Conservation (phyloP, 2,329 filamentous ascomycete species). For the Ophidiomyces ophidiicola region DNA sequence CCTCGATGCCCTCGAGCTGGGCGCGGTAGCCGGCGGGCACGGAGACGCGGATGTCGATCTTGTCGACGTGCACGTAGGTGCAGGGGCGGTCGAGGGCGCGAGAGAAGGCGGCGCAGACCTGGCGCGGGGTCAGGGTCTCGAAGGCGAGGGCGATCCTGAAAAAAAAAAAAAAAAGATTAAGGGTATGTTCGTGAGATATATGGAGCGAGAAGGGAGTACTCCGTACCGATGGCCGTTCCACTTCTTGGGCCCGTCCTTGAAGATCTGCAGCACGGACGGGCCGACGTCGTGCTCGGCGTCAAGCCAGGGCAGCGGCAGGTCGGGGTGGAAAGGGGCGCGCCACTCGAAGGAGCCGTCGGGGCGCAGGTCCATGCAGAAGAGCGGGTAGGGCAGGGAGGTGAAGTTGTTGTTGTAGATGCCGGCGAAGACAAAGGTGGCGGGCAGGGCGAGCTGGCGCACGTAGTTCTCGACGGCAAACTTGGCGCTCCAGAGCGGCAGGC, state of each 20-base stretch:
- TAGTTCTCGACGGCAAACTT: conserved; percentile 93
- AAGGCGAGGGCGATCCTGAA: conserved; percentile 75
- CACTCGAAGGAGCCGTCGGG: conserved; percentile 76
- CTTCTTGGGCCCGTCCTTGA: conserved; percentile 79
- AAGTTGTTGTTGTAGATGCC: conserved; percentile 99
- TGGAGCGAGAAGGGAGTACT: conserved; percentile 1
- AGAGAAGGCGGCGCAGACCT: conserved; percentile 71
- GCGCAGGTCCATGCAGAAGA: conserved; percentile 90
- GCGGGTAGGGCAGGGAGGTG: conserved; percentile 77
- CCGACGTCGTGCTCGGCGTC: conserved; percentile 95
- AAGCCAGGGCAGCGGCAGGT: conserved; percentile 83
- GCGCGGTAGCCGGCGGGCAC: conserved; percentile 80
- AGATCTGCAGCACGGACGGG: conserved; percentile 79
- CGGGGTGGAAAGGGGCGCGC: conserved; percentile 85
- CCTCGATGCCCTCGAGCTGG: conserved; percentile 59
- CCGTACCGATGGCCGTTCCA: conserved; percentile 65
- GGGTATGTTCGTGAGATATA: background rate
- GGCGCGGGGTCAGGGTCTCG: conserved; percentile 69
- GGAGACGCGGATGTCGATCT: conserved; percentile 69
- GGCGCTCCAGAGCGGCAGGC: conserved; percentile 76
- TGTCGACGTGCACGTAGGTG: conserved; percentile 59
- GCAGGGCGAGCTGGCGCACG: conserved; percentile 66
- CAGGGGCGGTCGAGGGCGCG: conserved; percentile 67
- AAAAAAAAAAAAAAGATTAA: conserved; percentile 1
- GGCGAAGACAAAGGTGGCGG: conserved; percentile 86